Base-by-base conservation (phyloP, 1,284 basidiomycete species). In the Psilocybe mexicana region DNA sequence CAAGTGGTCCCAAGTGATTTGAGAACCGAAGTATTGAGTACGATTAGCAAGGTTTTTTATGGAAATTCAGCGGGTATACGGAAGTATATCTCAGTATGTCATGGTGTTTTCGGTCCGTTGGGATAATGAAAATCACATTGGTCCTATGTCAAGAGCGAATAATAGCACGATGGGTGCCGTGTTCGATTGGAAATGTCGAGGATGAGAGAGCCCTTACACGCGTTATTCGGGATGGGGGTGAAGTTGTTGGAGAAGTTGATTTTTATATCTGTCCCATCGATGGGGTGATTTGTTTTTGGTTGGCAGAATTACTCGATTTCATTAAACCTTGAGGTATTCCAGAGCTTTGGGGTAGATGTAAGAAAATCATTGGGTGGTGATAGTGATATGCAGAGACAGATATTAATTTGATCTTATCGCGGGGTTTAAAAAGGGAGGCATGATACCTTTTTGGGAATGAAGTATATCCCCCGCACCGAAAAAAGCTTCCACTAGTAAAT, bases 361-460 rank as follows among this genome's bases (percentile, higher is more conserved):
- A 1, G 44, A 25, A 24, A 46, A 46, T 23, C 44, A 28, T 46
- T 25, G 25, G 24, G 11, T 14, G 44, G 30, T 33, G 30, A 33
- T 28, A 28, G 24, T 12, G 10, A 26, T 33, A 6, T 33, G 8
- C 5, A 40, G 38, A 14, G n/a, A 6, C 38, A 40, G 38, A 35
- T 18, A n/a, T 7, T 30, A 30, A 30, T 47, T 48, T 23, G 46
- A 26, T 30, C 33, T 12, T 35, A 45, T 54, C 52, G 52, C 52
- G 43, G 40, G 43, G 42, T 54, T 54, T 38, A 24, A 54, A 54
- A 45, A 18, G 38, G 38, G 18, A 26, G 33, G 11, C 33, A 52
- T 52, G 25, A 52, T 43, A 43, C 36, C 50, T 23, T 52, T 43
- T 52, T 52, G 12, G 50, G 52, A 54, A 52, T 11, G 28, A 43